Conservation (phyloP, 1,284 basidiomycete genomes). For the Cutaneotrichosporon spelunceum region DNA sequence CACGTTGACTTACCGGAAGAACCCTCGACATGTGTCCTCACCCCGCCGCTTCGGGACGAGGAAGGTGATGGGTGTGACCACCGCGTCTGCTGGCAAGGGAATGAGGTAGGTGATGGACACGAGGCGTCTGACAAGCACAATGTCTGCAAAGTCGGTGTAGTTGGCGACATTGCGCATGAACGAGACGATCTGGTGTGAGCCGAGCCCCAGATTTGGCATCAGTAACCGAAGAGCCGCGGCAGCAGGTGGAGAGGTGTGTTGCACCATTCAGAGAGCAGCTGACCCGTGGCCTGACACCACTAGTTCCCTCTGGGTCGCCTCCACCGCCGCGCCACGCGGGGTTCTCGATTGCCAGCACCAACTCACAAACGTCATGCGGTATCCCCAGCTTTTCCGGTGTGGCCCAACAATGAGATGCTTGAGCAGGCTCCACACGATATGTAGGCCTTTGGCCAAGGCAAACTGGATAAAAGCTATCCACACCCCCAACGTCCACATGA, state of each 20-base stretch:
- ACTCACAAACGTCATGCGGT: slow-evolving; percentile 49
- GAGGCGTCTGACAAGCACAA: slow-evolving; percentile 74
- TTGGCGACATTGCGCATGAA: slow-evolving; percentile 79
- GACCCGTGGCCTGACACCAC: background rate
- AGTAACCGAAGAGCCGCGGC: background rate
- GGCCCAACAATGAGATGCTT: slow-evolving; percentile 46
- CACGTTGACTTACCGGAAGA: slow-evolving; percentile 29
- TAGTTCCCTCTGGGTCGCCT: too few species aligned
- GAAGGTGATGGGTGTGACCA: slow-evolving; percentile 94
- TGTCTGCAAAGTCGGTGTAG: slow-evolving; percentile 80
- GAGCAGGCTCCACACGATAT: slow-evolving; percentile 43
- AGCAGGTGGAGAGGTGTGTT: background rate
- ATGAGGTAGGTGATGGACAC: slow-evolving; percentile 78
- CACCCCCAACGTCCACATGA: slow-evolving; percentile 42
- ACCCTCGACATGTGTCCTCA: slow-evolving; percentile 54
- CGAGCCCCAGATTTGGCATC: background rate
- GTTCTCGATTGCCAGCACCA: too few species aligned
- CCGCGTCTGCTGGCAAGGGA: slow-evolving; percentile 86
- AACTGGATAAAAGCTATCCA: slow-evolving; percentile 46
- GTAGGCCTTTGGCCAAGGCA: slow-evolving; percentile 41
- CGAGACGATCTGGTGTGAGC: slow-evolving; percentile 32
- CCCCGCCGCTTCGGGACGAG: slow-evolving; percentile 76
- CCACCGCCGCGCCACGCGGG: too few species aligned
- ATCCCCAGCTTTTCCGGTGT: slow-evolving; percentile 50
- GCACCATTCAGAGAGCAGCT: background rate